Evolutionary conservation across 371 early-diverging fungal genomes (phyloP).

Genomic region (Fennellomyces sp.): DNA sequence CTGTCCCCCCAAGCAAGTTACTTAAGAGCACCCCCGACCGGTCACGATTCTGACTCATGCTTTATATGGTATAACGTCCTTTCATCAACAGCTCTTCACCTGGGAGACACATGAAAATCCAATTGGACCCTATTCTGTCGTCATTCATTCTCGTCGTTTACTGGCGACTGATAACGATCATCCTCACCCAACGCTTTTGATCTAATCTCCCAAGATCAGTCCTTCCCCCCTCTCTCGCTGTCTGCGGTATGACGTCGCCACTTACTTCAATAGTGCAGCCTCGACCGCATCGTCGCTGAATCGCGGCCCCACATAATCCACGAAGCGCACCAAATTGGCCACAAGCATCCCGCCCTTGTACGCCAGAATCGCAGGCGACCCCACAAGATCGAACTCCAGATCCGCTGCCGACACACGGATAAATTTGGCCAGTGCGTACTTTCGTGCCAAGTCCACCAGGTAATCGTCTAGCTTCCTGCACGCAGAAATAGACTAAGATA

Average conservation of each 20-base stretch:
- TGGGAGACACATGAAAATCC: background rate
- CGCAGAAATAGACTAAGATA: slow-evolving; percentile 30
- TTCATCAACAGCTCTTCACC: background rate
- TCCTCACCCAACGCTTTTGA: background rate
- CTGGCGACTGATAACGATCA: slow-evolving; percentile 4
- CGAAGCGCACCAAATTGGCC: slow-evolving; percentile 52
- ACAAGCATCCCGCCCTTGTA: slow-evolving; percentile 52
- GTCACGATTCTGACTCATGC: slow-evolving; percentile 4
- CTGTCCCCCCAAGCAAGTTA: background rate
- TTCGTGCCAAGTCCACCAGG: slow-evolving; percentile 36
- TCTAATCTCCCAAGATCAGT: slow-evolving; percentile 1
- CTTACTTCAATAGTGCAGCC: slow-evolving; percentile 39
- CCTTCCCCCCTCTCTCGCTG: background rate
- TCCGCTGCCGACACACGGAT: slow-evolving; percentile 51
- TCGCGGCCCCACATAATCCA: slow-evolving; percentile 40
- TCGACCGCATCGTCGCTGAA: slow-evolving; percentile 45
- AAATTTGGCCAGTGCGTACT: slow-evolving; percentile 53
- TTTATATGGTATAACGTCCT: background rate
- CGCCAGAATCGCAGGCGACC: slow-evolving; percentile 54
- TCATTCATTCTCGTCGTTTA: slow-evolving; percentile 2
- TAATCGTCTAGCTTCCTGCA: slow-evolving; percentile 42
- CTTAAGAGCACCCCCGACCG: background rate
- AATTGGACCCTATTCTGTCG: slow-evolving; percentile 4
- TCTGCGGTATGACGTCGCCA: slow-evolving; percentile 5
- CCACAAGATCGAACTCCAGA: slow-evolving; percentile 54